Conservation (phyloP, 345 rosid genomes). For the Cardiospermum halicacabum region DNA sequence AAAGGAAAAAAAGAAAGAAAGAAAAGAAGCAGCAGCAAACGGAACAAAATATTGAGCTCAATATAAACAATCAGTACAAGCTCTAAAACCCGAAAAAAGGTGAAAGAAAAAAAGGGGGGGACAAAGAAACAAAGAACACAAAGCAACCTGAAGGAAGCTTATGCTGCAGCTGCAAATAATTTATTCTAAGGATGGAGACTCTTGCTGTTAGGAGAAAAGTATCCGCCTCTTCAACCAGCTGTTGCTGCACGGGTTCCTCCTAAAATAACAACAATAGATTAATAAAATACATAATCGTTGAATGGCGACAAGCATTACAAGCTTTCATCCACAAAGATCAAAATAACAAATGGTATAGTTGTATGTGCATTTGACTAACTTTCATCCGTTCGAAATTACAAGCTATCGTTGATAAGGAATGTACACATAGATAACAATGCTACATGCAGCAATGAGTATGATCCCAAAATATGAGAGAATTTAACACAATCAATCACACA, state of each 20-base stretch:
- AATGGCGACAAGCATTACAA: background rate
- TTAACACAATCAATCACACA: background rate
- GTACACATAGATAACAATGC: background rate
- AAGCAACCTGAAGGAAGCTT: slow-evolving; percentile 36
- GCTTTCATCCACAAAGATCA: too few species aligned
- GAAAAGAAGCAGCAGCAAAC: slow-evolving; percentile 10
- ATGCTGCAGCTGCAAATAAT: slow-evolving; percentile 33
- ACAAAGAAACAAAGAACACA: slow-evolving; percentile 19
- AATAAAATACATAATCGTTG: background rate
- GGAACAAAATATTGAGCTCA: slow-evolving; percentile 18
- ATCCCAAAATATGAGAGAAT: background rate
- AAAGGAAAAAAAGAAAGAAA: background rate
- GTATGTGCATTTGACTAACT: too few species aligned
- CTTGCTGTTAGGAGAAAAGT: slow-evolving; percentile 19
- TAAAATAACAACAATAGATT: slow-evolving; percentile 17
- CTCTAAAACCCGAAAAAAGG: slow-evolving; percentile 21
- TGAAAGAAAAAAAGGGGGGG: slow-evolving; percentile 4
- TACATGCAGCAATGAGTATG: background rate
- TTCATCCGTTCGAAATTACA: too few species aligned
- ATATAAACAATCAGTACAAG: slow-evolving; percentile 19
- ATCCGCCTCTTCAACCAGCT: slow-evolving; percentile 39
- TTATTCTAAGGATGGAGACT: slow-evolving; percentile 32
- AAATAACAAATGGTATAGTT: too few species aligned
- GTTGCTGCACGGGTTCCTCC: slow-evolving; percentile 43
- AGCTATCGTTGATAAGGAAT: background rate